Evolutionary conservation across 1,284 basidiomycete species (phyloP).

Genomic region (Pseudozyma pruni): DNA sequence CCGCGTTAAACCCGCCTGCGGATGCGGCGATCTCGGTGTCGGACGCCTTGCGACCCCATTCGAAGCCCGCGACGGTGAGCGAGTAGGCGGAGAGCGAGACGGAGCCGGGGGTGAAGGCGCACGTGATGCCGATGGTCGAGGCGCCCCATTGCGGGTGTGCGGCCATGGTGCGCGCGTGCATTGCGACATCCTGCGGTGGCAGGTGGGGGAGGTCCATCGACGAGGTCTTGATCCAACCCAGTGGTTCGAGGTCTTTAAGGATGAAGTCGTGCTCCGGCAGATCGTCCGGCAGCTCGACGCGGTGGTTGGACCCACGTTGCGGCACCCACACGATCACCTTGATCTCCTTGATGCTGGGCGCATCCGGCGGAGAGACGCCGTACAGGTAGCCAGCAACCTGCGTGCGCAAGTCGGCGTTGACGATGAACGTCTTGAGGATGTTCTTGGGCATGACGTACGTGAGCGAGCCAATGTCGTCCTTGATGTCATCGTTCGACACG

Average conservation of each 20-base stretch:
- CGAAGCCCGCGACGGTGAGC: constrained; percentile 89
- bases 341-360: constrained; percentile 98
- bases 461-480: constrained; percentile 91
- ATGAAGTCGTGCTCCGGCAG: constrained; percentile 93
- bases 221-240: constrained; percentile 99
- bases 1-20: constrained; percentile 85
- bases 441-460: constrained; percentile 99
- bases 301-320: constrained; percentile 93
- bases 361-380: constrained; percentile 90
- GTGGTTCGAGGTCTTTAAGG: constrained; percentile 90
- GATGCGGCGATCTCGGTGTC: constrained; percentile 77
- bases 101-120: constrained; percentile 96
- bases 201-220: constrained; percentile 72
- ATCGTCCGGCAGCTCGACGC: constrained; percentile 84
- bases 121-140: constrained; percentile 90
- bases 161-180: constrained; percentile 95
- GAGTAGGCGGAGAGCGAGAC: constrained; percentile 94
- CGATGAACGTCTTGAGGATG: constrained; percentile 91
- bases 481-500: constrained; percentile 98
- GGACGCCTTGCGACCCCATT: constrained; percentile 91
- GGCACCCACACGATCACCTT: constrained; percentile 96
- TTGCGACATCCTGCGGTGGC: constrained; percentile 91
- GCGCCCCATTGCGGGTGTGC: constrained; percentile 94
- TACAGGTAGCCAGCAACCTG: constrained; percentile 96
- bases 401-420: constrained; percentile 91